Percentiles rank a stretch among this genome's conserved stretches.
phyloP scores from a whole-genome alignment of 495 filamentous ascomycete species.

The Neurospora terricola region DNA sequence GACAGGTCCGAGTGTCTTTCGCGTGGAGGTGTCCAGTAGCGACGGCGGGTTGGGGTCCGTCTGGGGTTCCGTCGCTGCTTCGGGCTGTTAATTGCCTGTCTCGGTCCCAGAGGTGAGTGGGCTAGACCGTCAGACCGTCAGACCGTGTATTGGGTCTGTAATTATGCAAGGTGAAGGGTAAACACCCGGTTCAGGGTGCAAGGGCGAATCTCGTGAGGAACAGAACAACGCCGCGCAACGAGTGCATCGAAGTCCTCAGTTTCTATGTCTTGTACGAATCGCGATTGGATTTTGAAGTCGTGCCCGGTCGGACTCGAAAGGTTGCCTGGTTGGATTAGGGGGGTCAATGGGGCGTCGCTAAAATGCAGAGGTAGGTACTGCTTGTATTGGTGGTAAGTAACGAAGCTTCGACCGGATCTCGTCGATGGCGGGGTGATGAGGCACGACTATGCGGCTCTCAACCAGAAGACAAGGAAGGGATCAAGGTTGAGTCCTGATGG shows the following conservation, averaged over 20 bases:
- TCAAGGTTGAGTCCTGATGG: not conserved
- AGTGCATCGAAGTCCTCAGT: not conserved
- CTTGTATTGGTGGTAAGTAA: not conserved
- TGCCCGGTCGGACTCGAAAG: not conserved
- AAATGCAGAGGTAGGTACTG: not conserved
- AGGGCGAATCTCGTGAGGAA: not conserved
- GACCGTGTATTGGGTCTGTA: not conserved
- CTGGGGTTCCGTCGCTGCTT: not conserved
- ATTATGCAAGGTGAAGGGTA: not conserved
- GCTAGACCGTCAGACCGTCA: not conserved
- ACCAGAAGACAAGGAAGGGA: not conserved
- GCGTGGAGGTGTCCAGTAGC: not conserved
- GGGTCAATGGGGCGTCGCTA: not conserved
- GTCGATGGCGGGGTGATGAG: not conserved
- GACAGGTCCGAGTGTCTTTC: slow-evolving; percentile 2
- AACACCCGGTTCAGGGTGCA: not conserved
- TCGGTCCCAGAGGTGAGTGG: not conserved
- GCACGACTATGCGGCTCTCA: not conserved
- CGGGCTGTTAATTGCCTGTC: not conserved
- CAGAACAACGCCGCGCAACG: not conserved
- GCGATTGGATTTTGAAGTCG: not conserved
- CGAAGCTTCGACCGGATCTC: not conserved
- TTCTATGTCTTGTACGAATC: not conserved
- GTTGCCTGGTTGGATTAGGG: not conserved
- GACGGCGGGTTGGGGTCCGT: not conserved